Evolutionary conservation across 352 stramenopile genomes (phyloP), one percentile per base, ranked within the genome.

Genomic region (Plasmopara muralis): DNA sequence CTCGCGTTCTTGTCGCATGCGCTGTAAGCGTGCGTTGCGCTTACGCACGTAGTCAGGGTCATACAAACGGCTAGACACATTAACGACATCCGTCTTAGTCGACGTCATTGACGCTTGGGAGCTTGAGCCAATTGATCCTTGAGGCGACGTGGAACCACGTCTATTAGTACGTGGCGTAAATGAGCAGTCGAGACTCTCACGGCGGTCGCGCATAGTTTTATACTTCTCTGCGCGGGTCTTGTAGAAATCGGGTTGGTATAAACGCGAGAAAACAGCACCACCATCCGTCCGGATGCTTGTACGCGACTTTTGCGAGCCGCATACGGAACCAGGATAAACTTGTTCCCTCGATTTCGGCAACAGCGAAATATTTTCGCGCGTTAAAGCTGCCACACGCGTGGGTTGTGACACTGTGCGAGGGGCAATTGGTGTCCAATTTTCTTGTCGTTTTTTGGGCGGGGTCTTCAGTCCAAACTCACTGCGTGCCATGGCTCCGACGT

Each of bases 221-320:
- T 82, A 71, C 62, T 86, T 90, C 49, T 73, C 66, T 13, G 90
- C 82, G 25, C 79, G 75, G 29, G 71, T 82, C 68, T 89, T 88
- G 64, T 88, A 79, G 53, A 81, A 87, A 55, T 93, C 77, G n/a
- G 82, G 64, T 55, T 93, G 79, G 49, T 93, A 93, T 50, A 93
- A 57, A 9, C 82, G 66, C 28, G 79, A 89, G 53, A 93, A 93
- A 31, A 93, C 82, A 9, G 79, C 74, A 38, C 82, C 82, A 35
- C 79, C 82, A 53, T 90, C 82, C 15, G 82, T 93, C 47, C 79
- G 70, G 18, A 83, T 74, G 10, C 79, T 90, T 9, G 76, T 85
- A 34, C 70, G 74, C 30, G 79, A 90, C 48, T 86, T 71, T 39
- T 86, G 72, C n/a, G 77, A 89, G 34, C 78, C 77, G 15, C 68